Percentiles rank a stretch among this genome's conserved stretches.
These are phyloP conservation scores for Saitoella complicata DNA, from an alignment of 805 yeast species.

Conservation along the genomic window DNA sequence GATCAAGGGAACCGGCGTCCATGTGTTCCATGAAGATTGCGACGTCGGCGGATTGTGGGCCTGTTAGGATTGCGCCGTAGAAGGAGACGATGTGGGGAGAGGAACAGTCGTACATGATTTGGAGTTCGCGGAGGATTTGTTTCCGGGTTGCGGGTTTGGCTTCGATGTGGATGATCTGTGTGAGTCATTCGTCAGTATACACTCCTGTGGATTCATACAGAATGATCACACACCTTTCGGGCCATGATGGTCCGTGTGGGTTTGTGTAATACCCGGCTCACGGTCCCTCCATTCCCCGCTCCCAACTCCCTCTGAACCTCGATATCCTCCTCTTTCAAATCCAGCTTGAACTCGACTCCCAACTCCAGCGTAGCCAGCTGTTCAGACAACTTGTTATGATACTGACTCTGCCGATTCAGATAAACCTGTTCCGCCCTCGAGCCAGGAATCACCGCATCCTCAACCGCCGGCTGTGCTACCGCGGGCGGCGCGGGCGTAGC, in stretches of 20 bases:
- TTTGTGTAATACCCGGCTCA: conserved; percentile 69
- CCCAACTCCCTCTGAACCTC: conserved; percentile 67
- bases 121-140: conserved; percentile 74
- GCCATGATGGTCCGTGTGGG: conserved; percentile 87
- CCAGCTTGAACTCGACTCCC: conserved; percentile 37
- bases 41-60: conserved; percentile 44
- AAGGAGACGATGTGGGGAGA: conserved; percentile 69
- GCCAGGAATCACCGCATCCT: conserved; percentile 13
- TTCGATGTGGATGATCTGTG: conserved; percentile 49
- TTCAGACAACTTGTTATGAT: conserved; percentile 21
- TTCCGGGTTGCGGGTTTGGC: conserved; percentile 60
- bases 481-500: conserved; percentile 12
- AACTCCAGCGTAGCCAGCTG: conserved; percentile 34
- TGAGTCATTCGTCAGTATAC: no score
- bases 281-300: conserved; percentile 88
- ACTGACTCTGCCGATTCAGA: conserved; percentile 17
- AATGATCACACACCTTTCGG: conserved; percentile 35
- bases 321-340: conserved; percentile 47
- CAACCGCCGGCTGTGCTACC: conserved; percentile 8
- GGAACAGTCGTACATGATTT: conserved; percentile 80
- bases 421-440: conserved; percentile 8
- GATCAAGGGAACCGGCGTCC: conserved; percentile 86
- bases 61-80: conserved; percentile 63
- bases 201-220: no score
- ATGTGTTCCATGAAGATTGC: conserved; percentile 90